Conservation (phyloP, 108 stramenopile genomes). For the Nannochloropsis gaditana region DNA sequence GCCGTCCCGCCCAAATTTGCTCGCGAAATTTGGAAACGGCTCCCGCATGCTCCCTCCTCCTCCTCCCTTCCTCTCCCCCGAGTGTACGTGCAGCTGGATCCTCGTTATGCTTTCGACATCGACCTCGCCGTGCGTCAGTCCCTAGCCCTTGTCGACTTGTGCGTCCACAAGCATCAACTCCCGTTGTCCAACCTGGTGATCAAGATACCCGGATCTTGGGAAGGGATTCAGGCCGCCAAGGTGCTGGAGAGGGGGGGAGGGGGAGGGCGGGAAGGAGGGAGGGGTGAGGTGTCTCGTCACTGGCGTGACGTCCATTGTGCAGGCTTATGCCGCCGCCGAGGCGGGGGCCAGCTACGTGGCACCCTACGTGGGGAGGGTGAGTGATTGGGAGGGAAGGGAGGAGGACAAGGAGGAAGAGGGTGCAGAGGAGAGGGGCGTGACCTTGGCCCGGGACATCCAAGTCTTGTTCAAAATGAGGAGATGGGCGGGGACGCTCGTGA, state of each 20-base stretch:
- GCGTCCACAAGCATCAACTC: background rate
- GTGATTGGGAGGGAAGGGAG: slow-evolving; percentile 19
- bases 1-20: background rate
- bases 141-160: background rate
- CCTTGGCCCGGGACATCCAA: background rate
- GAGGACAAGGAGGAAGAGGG: background rate
- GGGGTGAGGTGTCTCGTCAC: background rate
- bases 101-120: background rate
- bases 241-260: background rate
- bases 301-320: background rate
- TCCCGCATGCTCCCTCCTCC: background rate
- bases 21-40: background rate
- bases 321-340: background rate
- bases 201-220: background rate
- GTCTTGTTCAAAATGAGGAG: background rate
- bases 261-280: slow-evolving; percentile 8
- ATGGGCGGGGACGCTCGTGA: background rate
- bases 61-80: background rate
- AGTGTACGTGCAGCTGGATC: background rate
- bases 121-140: background rate
- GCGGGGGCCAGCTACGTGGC: background rate
- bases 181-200: background rate
- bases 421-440: background rate
- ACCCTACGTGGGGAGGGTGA: background rate
- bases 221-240: slow-evolving; percentile 10